Evolutionary conservation across 176 grass and related monocot genomes (phyloP), one percentile per base, ranked within the genome.

Genomic region (Miscanthus lutarioriparius): DNA sequence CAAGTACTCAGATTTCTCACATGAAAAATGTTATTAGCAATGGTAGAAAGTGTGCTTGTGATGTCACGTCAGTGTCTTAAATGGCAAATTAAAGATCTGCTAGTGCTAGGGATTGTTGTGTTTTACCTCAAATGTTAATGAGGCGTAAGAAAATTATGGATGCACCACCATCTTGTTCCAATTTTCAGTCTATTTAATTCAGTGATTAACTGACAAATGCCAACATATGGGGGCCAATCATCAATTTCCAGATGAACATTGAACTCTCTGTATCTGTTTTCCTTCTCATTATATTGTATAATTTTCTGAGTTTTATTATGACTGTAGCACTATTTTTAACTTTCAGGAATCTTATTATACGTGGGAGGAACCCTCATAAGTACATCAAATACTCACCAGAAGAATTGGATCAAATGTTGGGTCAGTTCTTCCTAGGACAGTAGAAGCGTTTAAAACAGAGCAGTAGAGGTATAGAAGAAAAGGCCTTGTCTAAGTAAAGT

Each of bases 351-450:
- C 70, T 94, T 61, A 40, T 94, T 83, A 84, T 94, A 58, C 76
- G 87, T 67, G 87, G 75, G 75, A 97, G 86, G 87, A 91, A 97
- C 48, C 91, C 89, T 25, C 70, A 38, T 27, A 94, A 97, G 53
- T 90, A 97, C 77, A 82, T 97, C 25, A 97, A 78, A 86, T 86
- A 90, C 79, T 47, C 74, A 44, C 82, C 87, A 30, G 91, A 94
- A 82, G 68, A 81, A 72, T 6, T 97, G 64, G 91, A 97, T 11
- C 64, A 88, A 67, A 64, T 91, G 58, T 59, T 97, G 13, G 75
- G 82, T 70, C 89, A 91, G 69, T 87, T 97, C 25, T 97, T 97
- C 54, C 79, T 86, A 64, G 94, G 91, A 64, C 84, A 88, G 66
- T 81, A 89, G 35, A 90, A 84, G 82, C 82, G 76, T 32, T 96